Conservation (phyloP, 331 rosid genomes). For the Pyrus hybrid region DNA sequence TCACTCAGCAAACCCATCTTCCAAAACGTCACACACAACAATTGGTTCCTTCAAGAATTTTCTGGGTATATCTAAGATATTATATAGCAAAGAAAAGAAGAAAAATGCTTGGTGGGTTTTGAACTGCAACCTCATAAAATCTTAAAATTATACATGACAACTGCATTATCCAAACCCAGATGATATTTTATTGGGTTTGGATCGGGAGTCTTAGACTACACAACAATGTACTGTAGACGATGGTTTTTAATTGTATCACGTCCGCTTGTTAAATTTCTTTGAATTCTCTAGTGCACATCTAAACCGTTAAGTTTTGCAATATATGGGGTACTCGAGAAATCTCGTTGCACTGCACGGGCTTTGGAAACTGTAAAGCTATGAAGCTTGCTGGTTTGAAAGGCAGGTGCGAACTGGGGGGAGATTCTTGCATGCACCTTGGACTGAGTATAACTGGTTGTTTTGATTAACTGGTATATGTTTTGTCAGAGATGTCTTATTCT, state of each 20-base stretch:
- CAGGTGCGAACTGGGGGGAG: constrained; percentile 13
- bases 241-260: too few species aligned
- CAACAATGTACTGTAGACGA: too few species aligned
- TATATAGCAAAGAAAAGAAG: neutral
- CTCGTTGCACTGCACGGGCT: constrained; percentile 2
- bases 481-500: neutral
- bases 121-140: neutral
- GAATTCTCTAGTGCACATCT: neutral
- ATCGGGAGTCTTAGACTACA: neutral
- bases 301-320: neutral
- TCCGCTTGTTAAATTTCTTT: neutral
- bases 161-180: neutral
- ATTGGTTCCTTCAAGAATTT: neutral
- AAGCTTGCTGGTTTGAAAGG: constrained; percentile 36
- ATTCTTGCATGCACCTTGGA: neutral
- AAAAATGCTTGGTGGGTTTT: constrained; percentile 1
- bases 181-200: neutral
- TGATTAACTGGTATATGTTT: constrained; percentile 22
- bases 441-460: constrained; percentile 27
- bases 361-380: neutral
- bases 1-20: constrained; percentile 51
- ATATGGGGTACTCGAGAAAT: neutral
- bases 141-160: neutral
- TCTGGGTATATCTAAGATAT: neutral
- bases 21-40: neutral